Base-by-base conservation (phyloP, 192 early-diverging fungal species). In the Coemansia sp. region DNA sequence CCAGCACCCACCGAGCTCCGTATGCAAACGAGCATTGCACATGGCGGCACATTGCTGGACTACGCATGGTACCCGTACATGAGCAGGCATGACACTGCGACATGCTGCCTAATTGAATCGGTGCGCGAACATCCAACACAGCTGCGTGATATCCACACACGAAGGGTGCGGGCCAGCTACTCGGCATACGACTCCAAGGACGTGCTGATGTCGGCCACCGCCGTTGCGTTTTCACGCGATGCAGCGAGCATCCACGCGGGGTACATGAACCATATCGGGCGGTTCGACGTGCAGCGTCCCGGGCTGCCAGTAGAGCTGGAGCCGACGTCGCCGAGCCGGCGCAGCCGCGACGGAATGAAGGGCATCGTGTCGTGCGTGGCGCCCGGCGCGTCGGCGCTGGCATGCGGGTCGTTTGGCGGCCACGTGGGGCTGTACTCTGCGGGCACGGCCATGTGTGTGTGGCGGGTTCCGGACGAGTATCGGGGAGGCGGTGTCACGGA, bases 81-180 rank as follows among this genome's bases (percentile, higher is more conserved):
- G 61, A 58, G 12, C 38, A 12, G 32, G 0, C 14, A 42, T 27
- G 83, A 90, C 48, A 82, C 85, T 2, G 69, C 68, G 9, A 82
- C 86, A 7, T 86, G 85, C 69, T 87, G 84, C 19, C 63, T 92
- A 2, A 48, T 88, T 3, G 77, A 81, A 2, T 85, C 85, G 7
- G 81, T 79, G 21, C 75, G 90, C 44, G 92, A 92, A 33, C 89
- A 92, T 42, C 91, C 92, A 1, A 57, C 92, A 4, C 90, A 84
- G 23, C 51, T 94, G 55, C 90, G 92, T 82, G 90, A 92, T 66
- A 82, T 81, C 0, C 18, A 27, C 42, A 45, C 29, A 32, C 54
- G 45, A 12, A 47, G 85, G 71, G 58, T 87, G 28, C 81, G 89
- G 14, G 81, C 83, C 8, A 87, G 87, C 28, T 94, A 92, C 70